Evolutionary conservation across 2,329 filamentous ascomycete species (phyloP).

Genomic region (Penicillium sp.): DNA sequence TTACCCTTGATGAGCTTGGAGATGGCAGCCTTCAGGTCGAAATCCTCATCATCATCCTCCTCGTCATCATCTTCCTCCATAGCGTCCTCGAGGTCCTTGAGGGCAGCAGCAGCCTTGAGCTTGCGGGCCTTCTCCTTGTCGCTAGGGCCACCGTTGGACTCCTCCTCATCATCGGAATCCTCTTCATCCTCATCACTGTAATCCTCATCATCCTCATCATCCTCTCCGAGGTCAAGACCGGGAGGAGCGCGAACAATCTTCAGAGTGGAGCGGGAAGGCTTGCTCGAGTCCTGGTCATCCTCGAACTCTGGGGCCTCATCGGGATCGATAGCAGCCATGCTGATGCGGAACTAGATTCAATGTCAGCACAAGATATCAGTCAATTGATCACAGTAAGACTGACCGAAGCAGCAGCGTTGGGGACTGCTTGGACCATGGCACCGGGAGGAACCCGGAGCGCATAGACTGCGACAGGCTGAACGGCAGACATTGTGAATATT

Average conservation of each 20-base stretch:
- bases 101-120: conserved; percentile 72
- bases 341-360: conserved; percentile 76
- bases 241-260: conserved; percentile 78
- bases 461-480: conserved; percentile 74
- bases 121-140: conserved; percentile 88
- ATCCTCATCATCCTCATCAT: conserved; percentile 62
- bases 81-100: conserved; percentile 72
- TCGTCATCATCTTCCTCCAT: conserved; percentile 57
- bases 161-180: conserved; percentile 64
- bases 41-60: conserved; percentile 63
- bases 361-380: conserved; percentile 5
- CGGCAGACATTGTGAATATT: conserved; percentile 44
- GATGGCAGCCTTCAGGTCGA: conserved; percentile 48
- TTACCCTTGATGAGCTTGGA: conserved; percentile 63
- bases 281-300: conserved; percentile 59
- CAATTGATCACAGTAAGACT: conserved; percentile 40
- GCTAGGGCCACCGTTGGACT: conserved; percentile 84
- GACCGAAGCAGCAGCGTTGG: conserved; percentile 81
- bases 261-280: conserved; percentile 74
- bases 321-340: conserved; percentile 97
- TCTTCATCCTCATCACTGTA: conserved; percentile 48
- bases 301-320: conserved; percentile 69
- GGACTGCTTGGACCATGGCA: conserved; percentile 73
- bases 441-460: conserved; percentile 87
- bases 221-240: conserved; percentile 56